phyloP scores from a whole-genome alignment of 331 rosid species.

The Quercus lobata region DNA sequence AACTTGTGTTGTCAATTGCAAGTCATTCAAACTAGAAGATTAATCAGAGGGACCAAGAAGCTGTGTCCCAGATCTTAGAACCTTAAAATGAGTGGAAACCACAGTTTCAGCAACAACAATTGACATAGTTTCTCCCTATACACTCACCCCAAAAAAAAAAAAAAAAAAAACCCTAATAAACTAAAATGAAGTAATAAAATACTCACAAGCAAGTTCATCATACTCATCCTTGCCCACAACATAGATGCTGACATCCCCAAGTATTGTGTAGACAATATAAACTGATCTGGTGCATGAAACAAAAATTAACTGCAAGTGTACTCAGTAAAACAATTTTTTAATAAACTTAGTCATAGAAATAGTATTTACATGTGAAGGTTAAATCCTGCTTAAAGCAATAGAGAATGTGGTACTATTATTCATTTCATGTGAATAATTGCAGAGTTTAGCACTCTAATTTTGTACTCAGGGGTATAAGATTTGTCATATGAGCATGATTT shows the following conservation, averaged over 20 bases:
- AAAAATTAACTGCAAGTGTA: neutral
- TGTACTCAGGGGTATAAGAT: constrained; percentile 9
- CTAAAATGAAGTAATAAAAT: neutral
- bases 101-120: too few species aligned
- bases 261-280: constrained; percentile 78
- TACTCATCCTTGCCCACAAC: constrained; percentile 75
- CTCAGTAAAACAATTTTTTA: too few species aligned
- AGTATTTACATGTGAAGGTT: too few species aligned
- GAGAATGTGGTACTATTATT: neutral
- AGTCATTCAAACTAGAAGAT: neutral
- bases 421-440: neutral
- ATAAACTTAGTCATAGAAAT: neutral
- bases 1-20: too few species aligned
- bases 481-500: constrained; percentile 7
- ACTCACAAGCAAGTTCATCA: constrained; percentile 80
- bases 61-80: too few species aligned
- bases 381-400: neutral
- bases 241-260: constrained; percentile 88
- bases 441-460: neutral
- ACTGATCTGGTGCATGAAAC: constrained; percentile 69
- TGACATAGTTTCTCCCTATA: too few species aligned
- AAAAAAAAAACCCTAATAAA: too few species aligned
- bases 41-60: neutral
- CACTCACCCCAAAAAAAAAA: too few species aligned
- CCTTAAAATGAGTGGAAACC: too few species aligned